Evolutionary conservation across 768 basidiomycete species (phyloP), one percentile per base, ranked within the genome.

Genomic region (Rubroboletus pulcherrimus): DNA sequence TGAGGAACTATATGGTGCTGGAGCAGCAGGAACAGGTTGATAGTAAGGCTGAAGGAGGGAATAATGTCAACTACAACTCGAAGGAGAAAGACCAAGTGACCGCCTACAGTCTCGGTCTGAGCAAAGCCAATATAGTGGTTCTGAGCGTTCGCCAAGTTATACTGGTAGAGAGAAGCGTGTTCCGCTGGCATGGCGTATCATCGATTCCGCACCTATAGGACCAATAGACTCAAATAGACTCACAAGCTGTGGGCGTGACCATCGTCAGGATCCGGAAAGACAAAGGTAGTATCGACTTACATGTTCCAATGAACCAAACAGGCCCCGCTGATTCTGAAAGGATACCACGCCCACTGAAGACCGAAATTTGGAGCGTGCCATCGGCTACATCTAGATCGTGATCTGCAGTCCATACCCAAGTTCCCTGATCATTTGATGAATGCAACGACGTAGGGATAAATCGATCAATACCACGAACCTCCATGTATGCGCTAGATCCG

Each of bases 341-440:
- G 30, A 91, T 80, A 6, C 90, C 90, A 21, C 90, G 80, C 0
- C 87, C 90, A 34, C 78, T 79, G 54, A 72, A 91, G 19, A 87
- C 58, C 1, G 80, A 77, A 40, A 83, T 69, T 57, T 83, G 81
- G n/a, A 74, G 73, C 31, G 75, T 63, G 6, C 72, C 70, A 50
- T 84, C 81, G 24, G 87, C 1, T 24, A 10, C 71, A 55, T 89
- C 84, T 7, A 66, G 4, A 33, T 66, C 65, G 61, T 93, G 90
- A 61, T 93, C 91, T 10, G 89, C 87, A 7, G 81, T 72, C 90
- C 90, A 92, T 4, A 89, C 79, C 90, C 89, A 91, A 15, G 83
- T 79, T 5, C 85, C 86, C 84, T 87, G 51, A 37, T 41, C 15
- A 15, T 33, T 35, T 29, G 34, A 21, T 55, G 15, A 51, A 21